Evolutionary conservation across 106 monocot species (phyloP), one percentile per base, ranked within the genome.

Genomic region (Dendrobium huoshanense): DNA sequence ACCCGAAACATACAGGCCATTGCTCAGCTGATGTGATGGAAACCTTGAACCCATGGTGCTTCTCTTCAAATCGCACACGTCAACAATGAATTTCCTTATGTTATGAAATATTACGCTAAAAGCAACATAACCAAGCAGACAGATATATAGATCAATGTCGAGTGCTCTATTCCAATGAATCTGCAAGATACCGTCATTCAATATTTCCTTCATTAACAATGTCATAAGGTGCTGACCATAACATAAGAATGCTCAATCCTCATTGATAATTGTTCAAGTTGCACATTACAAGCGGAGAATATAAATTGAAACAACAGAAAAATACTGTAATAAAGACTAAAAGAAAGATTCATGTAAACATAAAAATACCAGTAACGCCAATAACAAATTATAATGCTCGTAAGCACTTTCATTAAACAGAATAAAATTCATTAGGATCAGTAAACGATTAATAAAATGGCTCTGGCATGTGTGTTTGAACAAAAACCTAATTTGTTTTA

Each of bases 21-120:
- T 94, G 89, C 91, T 89, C 49, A 94, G 91, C 83, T 94, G 94
- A 89, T 94, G 94, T 48, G 94, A 89, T 75, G 91, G 89, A 77
- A 91, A 94, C 81, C 94, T 87, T 18, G 89, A 89, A 81, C 89
- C 91, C 94, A 94, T 80, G 19, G 58, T 33, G 25, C 47, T 79
- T 65, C 5, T 13, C 70, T 72, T 81, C 44, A 76, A 11, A 7
- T 74, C 20, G 7, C 19, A 74, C n/a, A 74, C 17, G 15, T 10
- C 20, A 74, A 44, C 4, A 19, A 22, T 17, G 6, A 20, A 19
- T 74, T 74, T 74, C 19, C 43, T 74, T 74, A 9, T 74, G 18
- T 17, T 17, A 73, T 29, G 19, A 74, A 29, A 74, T 29, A 37
- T 37, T 16, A 22, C 13, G 37, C 70, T 70, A 70, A 70, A 70